Evolutionary conservation across 1,284 basidiomycete species (phyloP).

Genomic region (Ustilago bromivora): DNA sequence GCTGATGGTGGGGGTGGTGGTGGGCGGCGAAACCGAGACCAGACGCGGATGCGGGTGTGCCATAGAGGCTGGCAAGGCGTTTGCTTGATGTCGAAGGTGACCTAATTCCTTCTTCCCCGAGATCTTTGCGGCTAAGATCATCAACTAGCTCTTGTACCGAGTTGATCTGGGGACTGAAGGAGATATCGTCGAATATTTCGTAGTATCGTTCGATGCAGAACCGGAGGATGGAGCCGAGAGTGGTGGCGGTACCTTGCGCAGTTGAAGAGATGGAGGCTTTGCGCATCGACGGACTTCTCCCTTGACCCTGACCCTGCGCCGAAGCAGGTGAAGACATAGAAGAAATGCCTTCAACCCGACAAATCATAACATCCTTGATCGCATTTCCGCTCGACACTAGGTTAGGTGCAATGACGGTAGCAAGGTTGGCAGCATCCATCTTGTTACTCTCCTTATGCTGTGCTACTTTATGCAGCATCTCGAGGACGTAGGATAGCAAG

Average conservation of each 20-base stretch:
- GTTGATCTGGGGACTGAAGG: constrained; percentile 19
- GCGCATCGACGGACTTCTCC: constrained; percentile 8
- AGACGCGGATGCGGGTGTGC: constrained; percentile 14
- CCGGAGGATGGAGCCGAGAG: constrained; percentile 79
- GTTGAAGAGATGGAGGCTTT: constrained; percentile 17
- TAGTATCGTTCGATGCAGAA: constrained; percentile 84
- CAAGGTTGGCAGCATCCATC: constrained; percentile 85
- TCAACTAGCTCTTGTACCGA: constrained; percentile 41
- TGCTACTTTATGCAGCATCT: constrained; percentile 82
- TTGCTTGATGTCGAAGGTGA: constrained; percentile 21
- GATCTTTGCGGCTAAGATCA: constrained; percentile 11
- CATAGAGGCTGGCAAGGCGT: constrained; percentile 13
- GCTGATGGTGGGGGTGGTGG: constrained; percentile 11
- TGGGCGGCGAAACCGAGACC: constrained; percentile 2
- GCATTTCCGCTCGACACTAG: constrained; percentile 70
- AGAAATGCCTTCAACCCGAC: constrained; percentile 78
- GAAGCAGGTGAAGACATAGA: constrained; percentile 72
- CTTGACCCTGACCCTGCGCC: background rate
- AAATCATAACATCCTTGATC: constrained; percentile 57
- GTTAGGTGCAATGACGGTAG: constrained; percentile 82
- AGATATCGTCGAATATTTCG: constrained; percentile 78
- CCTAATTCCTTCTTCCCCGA: background rate
- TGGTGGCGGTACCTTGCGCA: constrained; percentile 72
- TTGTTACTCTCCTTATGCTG: constrained; percentile 76
- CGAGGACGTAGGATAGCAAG: constrained; percentile 78